phyloP scores from a whole-genome alignment of 2,329 filamentous ascomycete species.

The Diaporthe citrichinensis region DNA sequence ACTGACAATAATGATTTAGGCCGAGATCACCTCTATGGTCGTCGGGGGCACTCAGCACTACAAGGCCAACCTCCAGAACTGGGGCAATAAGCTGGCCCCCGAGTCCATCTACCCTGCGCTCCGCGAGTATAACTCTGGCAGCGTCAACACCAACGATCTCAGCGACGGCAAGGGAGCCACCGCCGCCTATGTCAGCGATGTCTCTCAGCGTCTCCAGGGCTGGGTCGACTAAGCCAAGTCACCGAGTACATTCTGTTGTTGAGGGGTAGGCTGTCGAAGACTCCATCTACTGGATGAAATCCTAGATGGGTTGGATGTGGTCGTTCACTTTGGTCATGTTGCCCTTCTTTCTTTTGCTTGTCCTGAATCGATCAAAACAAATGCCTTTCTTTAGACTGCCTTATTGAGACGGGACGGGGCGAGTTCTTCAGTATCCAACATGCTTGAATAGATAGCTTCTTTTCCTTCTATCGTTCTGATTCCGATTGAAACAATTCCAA shows the following conservation, averaged over 20 bases:
- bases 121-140: slow-evolving; percentile 57
- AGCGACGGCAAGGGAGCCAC: slow-evolving; percentile 46
- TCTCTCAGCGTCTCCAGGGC: slow-evolving; percentile 33
- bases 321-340: background rate
- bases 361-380: background rate
- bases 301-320: background rate
- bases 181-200: slow-evolving; percentile 28
- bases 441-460: background rate
- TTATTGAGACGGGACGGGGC: background rate
- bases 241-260: background rate
- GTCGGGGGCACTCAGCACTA: slow-evolving; percentile 48
- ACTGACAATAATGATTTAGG: background rate
- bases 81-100: slow-evolving; percentile 47
- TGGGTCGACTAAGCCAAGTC: slow-evolving; percentile 20
- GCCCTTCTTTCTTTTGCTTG: background rate
- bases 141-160: slow-evolving; percentile 52
- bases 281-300: background rate
- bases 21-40: slow-evolving; percentile 15
- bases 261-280: background rate
- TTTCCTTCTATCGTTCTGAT: background rate
- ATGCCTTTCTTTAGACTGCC: background rate
- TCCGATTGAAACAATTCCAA: background rate
- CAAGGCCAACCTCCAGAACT: slow-evolving; percentile 49
- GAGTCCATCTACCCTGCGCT: slow-evolving; percentile 56
- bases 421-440: background rate